Evolutionary conservation across 768 basidiomycete genomes (phyloP).

Genomic region (Podaxis rugospora): DNA sequence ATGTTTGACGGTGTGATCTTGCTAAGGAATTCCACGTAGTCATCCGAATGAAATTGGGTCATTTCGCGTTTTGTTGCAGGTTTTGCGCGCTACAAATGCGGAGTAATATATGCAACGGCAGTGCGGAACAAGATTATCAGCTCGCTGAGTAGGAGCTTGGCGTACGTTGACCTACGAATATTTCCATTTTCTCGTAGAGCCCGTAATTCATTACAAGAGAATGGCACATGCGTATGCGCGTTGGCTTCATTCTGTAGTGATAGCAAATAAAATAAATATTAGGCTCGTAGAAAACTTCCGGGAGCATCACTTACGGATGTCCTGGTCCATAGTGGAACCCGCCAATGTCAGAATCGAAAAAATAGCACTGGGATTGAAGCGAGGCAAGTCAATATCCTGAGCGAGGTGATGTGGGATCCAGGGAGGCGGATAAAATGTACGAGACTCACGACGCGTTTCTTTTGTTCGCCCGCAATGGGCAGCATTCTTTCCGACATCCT

Average conservation of each 20-base stretch:
- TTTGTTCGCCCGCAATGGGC: slow-evolving; percentile 70
- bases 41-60: slow-evolving; percentile 99
- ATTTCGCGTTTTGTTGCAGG: slow-evolving; percentile 99
- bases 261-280: slow-evolving; percentile 16
- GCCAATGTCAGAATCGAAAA: slow-evolving; percentile 99
- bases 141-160: background rate
- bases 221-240: slow-evolving; percentile 98
- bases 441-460: slow-evolving; percentile 81
- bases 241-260: slow-evolving; percentile 83
- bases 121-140: background rate
- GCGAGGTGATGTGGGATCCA: slow-evolving; percentile 4
- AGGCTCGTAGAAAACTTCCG: background rate
- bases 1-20: slow-evolving; percentile 94
- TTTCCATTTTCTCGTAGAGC: slow-evolving; percentile 99
- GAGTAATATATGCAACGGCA: slow-evolving; percentile 2
- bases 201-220: slow-evolving; percentile 99
- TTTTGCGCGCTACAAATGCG: slow-evolving; percentile 77
- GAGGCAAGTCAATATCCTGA: slow-evolving; percentile 14
- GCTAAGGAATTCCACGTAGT: slow-evolving; percentile 96
- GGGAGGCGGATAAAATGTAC: slow-evolving; percentile 14
- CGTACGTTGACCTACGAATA: slow-evolving; percentile 70
- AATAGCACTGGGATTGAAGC: slow-evolving; percentile 72
- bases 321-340: slow-evolving; percentile 99
- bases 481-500: slow-evolving; percentile 48
- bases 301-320: slow-evolving; percentile 62